These are phyloP conservation scores for Termitomyces sp. DNA, from an alignment of 768 basidiomycete species.

Conservation along the genomic window DNA sequence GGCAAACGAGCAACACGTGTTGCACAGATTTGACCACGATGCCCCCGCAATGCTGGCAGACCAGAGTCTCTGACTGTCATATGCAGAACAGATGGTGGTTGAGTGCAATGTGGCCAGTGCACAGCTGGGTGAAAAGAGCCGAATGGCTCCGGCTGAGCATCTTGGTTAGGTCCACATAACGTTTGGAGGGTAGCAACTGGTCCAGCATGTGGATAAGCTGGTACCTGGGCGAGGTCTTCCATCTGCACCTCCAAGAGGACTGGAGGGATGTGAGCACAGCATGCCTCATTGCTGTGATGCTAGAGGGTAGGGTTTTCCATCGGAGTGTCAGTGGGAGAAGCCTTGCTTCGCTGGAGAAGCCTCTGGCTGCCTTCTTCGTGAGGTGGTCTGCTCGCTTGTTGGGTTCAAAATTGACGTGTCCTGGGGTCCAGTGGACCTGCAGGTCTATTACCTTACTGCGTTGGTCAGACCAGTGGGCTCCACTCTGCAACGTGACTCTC, in stretches of 20 bases:
- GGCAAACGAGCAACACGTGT: too few species aligned
- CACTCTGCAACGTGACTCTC: background rate
- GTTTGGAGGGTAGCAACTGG: too few species aligned
- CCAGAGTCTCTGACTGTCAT: too few species aligned
- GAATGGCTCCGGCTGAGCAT: too few species aligned
- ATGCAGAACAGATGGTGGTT: too few species aligned
- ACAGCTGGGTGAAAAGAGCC: too few species aligned
- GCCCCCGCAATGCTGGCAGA: too few species aligned
- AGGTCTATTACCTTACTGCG: background rate
- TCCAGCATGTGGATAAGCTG: background rate
- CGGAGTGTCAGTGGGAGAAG: background rate
- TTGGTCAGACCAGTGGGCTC: background rate
- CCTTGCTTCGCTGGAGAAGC: background rate
- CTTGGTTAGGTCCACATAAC: too few species aligned
- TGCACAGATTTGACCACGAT: too few species aligned
- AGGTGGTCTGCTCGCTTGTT: background rate
- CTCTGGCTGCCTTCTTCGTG: background rate
- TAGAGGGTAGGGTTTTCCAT: background rate
- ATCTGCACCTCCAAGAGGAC: background rate
- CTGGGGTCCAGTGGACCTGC: background rate
- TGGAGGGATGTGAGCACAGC: background rate
- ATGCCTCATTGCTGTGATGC: background rate
- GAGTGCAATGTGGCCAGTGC: too few species aligned
- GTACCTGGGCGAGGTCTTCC: background rate
- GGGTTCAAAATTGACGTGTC: background rate